Base-by-base conservation (phyloP, 2,329 filamentous ascomycete species). In the Fusarium hainanense region DNA sequence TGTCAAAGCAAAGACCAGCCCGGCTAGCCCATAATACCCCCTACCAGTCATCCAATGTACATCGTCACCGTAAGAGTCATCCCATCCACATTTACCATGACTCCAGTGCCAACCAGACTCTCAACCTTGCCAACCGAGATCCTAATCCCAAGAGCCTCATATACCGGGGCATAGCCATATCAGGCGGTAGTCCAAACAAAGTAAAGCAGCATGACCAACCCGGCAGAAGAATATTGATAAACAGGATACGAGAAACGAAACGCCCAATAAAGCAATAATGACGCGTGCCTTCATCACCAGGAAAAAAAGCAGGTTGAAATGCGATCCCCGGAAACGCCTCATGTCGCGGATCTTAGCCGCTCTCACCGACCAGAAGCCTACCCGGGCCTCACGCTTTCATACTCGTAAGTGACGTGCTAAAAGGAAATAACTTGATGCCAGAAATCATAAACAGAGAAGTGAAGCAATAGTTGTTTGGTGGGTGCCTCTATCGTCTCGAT, bases 301-400 rank as follows among this genome's bases (percentile, higher is more conserved):
- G 54, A 52, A 63, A 56, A 56, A 49, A 32, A 66, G 62, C 58
- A 71, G 43, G 34, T 37, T 60, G 34, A 49, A 54, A 58, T 61
- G 60, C 56, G 55, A 51, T 61, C 48, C 64, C 61, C 58, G 54
- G 48, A 70, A 74, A 75, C 70, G 72, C 72, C 72, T 69, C 62
- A 63, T 69, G 51, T 66, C 62, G 72, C 72, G 72, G 72, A 68
- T 71, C 71, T 77, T 71, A 77, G 77, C 76, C 77, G 77, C 78
- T 80, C 78, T 80, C 79, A 79, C 79, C 76, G 76, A 79, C 77
- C 72, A 76, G 73, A 77, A 76, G 70, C 70, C 71, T 68, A 58
- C 65, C 74, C 71, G 63, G 74, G 73, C 76, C 70, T 74, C 72
- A 68, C 68, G 73, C 75, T 72, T 64, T 68, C 62, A 69, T 65